Evolutionary conservation across 2,329 filamentous ascomycete species (phyloP), one percentile per base, ranked within the genome.

Genomic region (Ceratocystis cubensis): DNA sequence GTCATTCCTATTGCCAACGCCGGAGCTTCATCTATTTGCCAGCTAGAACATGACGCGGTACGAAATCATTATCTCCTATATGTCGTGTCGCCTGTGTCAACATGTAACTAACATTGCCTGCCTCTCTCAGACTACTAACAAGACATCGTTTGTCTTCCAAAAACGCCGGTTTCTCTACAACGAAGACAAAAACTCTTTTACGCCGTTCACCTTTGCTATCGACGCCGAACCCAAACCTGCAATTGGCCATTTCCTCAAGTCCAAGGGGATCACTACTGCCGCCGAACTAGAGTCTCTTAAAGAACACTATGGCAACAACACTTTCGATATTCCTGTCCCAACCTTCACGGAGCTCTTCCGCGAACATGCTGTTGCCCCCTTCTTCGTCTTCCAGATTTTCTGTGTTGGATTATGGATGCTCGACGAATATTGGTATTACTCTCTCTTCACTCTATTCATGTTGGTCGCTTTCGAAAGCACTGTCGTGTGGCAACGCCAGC

Each of bases 371-470:
- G 95, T 99, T 25, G 95, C 95, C 25, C 94, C 94, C 4, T 99
- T 99, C 81, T 99, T 99, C 77, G 92, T 99, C 70, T 99, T 99
- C 79, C 94, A 99, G 80, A 82, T 99, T 69, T 99, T 99, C 80
- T 99, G 95, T 72, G 94, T 99, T 67, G 95, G 94, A 17, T 80
- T 99, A 69, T 99, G 94, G 94, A 90, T 97, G 86, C 80, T 99
- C 74, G 94, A 99, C 74, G 95, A 99, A 78, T 99, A 97, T 78
- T 99, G 95, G 94, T 99, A 99, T 80, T 99, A 99, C 79, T 97
- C 94, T 69, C 84, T 99, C 22, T 99, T 99, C 77, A 99, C 95
- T 0, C 86, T 99, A 25, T 92, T 97, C 79, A 99, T 99, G 95
- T 84, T 99, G 66, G 91, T 99, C 71, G 87, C 85, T 68, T 99